Conservation (phyloP, 805 yeast species). For the Saccharomycopsis fodiens region DNA sequence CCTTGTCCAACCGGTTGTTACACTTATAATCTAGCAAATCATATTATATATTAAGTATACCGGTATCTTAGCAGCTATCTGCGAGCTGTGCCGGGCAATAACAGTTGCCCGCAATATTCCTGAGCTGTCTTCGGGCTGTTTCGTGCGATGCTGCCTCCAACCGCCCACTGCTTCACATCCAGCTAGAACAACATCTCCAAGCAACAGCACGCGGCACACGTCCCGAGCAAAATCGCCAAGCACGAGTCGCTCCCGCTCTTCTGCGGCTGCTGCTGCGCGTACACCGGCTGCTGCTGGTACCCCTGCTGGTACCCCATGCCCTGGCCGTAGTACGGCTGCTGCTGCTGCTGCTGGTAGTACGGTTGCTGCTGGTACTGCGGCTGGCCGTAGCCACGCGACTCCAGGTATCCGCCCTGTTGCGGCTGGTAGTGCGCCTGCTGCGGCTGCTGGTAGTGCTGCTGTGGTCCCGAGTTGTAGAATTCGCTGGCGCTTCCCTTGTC, state of each 20-base stretch:
- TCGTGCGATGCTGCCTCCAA: no score
- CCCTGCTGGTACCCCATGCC: neutral
- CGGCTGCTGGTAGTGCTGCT: slow-evolving; percentile 7
- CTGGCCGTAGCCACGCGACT: neutral
- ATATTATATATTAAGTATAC: no score
- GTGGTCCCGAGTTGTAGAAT: slow-evolving; percentile 12
- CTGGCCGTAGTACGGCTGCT: neutral
- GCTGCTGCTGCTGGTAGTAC: slow-evolving; percentile 9
- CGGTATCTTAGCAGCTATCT: no score
- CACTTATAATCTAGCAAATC: no score
- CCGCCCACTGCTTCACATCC: no score
- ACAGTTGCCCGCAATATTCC: no score
- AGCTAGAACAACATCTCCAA: slow-evolving; percentile 16
- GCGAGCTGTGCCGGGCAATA: no score
- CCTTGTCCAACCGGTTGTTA: no score
- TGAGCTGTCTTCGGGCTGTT: no score
- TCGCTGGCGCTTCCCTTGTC: slow-evolving; percentile 7
- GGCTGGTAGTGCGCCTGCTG: slow-evolving; percentile 12
- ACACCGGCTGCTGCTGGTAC: slow-evolving; percentile 13
- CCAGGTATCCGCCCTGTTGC: slow-evolving; percentile 1
- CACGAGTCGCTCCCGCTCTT: slow-evolving; percentile 9
- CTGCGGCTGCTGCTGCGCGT: slow-evolving; percentile 17
- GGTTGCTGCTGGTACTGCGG: slow-evolving; percentile 12
- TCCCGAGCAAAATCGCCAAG: slow-evolving; percentile 14
- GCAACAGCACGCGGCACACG: slow-evolving; percentile 21